These are phyloP conservation scores for Sugiyamaella castrensis DNA, from an alignment of 1,139 yeast species.

Conservation along the genomic window DNA sequence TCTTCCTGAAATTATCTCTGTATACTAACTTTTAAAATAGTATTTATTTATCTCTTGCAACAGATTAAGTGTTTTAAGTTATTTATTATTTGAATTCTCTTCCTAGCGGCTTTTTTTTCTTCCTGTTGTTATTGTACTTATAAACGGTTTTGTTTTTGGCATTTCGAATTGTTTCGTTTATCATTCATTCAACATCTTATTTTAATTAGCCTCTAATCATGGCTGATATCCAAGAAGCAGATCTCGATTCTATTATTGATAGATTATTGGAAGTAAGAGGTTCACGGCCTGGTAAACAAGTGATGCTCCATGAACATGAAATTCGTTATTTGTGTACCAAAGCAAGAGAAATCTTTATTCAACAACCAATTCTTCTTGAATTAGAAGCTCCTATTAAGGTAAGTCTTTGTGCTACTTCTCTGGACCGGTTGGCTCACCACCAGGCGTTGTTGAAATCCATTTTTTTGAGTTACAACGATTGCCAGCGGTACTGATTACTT, in stretches of 20 bases:
- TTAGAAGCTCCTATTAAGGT: constrained; percentile 96
- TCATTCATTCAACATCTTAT: background rate
- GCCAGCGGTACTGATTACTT: no score
- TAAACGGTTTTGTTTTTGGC: background rate
- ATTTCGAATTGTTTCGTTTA: background rate
- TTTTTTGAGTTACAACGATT: no score
- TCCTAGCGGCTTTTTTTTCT: no score
- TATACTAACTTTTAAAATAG: no score
- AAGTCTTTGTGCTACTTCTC: constrained; percentile 31
- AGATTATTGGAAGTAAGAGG: constrained; percentile 97
- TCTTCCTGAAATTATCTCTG: no score
- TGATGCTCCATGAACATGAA: constrained; percentile 88
- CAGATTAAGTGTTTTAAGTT: no score
- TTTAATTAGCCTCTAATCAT: constrained; percentile 26
- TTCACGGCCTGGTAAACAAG: constrained; percentile 97
- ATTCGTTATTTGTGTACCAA: constrained; percentile 94
- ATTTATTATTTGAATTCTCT: no score
- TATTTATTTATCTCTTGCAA: no score
- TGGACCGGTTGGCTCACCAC: no score
- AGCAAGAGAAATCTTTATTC: constrained; percentile 96
- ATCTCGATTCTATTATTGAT: constrained; percentile 95
- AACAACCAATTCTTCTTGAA: constrained; percentile 92
- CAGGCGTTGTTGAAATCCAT: no score
- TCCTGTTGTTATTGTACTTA: no score
- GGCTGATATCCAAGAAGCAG: constrained; percentile 80